Base-by-base conservation (phyloP, 768 basidiomycete species). In the Psilocybe subaeruginosa region DNA sequence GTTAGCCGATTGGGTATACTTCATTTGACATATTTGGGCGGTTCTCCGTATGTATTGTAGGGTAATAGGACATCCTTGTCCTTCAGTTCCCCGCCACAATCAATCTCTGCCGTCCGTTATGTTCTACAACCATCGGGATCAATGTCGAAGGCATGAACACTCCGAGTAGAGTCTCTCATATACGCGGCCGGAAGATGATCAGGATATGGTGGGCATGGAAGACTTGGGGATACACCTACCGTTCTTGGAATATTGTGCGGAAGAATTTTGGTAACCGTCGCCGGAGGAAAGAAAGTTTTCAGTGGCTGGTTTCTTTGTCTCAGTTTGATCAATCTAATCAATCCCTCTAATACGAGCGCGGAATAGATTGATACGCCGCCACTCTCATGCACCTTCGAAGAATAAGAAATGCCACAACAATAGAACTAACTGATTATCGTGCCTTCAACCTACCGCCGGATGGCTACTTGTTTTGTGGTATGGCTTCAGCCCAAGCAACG, bases 1-100 rank as follows among this genome's bases (percentile, higher is more conserved):
- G 35, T 48, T 55, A 59, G 33, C 58, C 58, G 58, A 35, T 41
- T 27, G 16, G 56, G 58, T 27, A 64, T 35, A 30, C 53, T 58
- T 8, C 51, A 14, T n/a, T 66, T 59, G 17, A 50, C 17, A 14
- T 84, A 84, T 56, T 77, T 80, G 29, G 83, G 83, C 29, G 82
- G 83, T 8, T 80, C 74, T 31, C 82, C 82, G 11, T 68, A 52
- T 12, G 63, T 69, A 47, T 83, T 78, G 49, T 84, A 85, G 4
- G 82, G 80, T 7, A 83, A 83, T 27, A 84, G 74, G 0, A 66
- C 59, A 33, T 84, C 83, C 62, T 83, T 84, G 60, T 80, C 78
- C 0, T 70, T 68, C 58, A 72, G 61, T 9, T 62, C 66, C 23
- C 75, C 77, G 54, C 75, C 75, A 41, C 76, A 63, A 23, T 68